phyloP scores from a whole-genome alignment of 306 rosid species.

The Pyrus pyrifolia region DNA sequence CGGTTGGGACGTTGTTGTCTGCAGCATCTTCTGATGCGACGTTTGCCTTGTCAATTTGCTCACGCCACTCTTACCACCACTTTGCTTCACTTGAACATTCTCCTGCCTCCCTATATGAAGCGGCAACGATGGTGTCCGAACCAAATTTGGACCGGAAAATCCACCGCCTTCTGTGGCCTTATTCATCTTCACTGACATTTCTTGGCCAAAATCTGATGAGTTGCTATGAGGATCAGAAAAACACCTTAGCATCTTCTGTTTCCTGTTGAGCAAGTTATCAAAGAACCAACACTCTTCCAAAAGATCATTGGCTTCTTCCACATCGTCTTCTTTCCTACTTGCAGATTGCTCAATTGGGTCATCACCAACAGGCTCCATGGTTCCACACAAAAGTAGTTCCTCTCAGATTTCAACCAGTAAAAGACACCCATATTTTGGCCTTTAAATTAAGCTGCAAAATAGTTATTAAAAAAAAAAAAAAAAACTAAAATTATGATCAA shows the following conservation, averaged over 20 bases:
- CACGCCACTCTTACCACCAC: background rate
- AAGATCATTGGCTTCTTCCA: constrained; percentile 51
- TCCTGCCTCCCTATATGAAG: constrained; percentile 35
- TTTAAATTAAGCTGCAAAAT: background rate
- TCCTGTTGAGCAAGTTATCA: constrained; percentile 46
- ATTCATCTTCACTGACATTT: constrained; percentile 8
- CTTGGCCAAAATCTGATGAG: constrained; percentile 25
- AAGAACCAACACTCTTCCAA: constrained; percentile 82
- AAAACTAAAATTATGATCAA: constrained; percentile 12
- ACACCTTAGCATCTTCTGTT: constrained; percentile 48
- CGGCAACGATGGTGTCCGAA: constrained; percentile 51
- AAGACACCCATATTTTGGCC: background rate
- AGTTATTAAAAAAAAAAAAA: constrained; percentile 12
- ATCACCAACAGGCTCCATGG: constrained; percentile 37
- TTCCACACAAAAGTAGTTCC: constrained; percentile 7
- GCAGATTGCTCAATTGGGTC: constrained; percentile 25
- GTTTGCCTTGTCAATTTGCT: constrained; percentile 21
- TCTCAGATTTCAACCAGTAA: background rate
- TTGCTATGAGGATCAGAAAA: constrained; percentile 61
- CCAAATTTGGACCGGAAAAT: constrained; percentile 13
- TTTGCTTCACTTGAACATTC: constrained; percentile 18
- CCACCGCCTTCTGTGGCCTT: constrained; percentile 3
- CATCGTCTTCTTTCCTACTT: constrained; percentile 24
- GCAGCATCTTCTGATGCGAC: constrained; percentile 21
- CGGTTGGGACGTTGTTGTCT: constrained; percentile 28